Evolutionary conservation across 495 filamentous ascomycete genomes (phyloP), one percentile per base, ranked within the genome.

Genomic region (Talaromyces ruber): DNA sequence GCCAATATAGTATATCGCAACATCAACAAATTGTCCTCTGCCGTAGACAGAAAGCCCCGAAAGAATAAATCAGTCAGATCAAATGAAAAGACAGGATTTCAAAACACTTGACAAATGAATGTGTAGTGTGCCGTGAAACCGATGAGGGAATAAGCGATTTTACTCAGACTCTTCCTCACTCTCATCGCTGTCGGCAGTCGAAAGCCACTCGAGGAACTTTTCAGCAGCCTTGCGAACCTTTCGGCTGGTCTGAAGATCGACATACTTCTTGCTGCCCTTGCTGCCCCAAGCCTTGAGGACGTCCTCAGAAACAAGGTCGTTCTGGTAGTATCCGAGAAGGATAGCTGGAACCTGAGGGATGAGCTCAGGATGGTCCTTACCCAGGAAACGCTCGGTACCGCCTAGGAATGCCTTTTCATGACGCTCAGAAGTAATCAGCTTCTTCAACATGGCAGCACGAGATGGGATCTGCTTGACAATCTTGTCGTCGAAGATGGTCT

Each of bases 341-440:
- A 98, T 91, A 71, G 88, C 89, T 39, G 91, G 88, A 34, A 97
- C 81, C 75, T 91, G 83, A 32, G 85, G 74, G 60, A 90, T 82
- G 68, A 96, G 84, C 53, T 92, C 85, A 1, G 91, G 86, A 68
- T 88, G 84, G 34, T 95, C 88, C 67, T 88, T 88, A 73, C 90
- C 85, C 57, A 98, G 82, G 65, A 97, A 93, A 63, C 93, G 92
- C 76, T 98, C 94, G 34, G 89, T 92, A 62, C 94, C 94, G 68
- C 95, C 95, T n/a, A 98, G 86, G 74, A 98, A 87, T 58, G 94
- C 93, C 83, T 94, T 97, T 79, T 98, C 86, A 73, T 98, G 93
- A 60, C 88, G 86, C 68, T 98, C 94, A 26, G 90, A 90, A 24
- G 86, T 88, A 68, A 95, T 84, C 80, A 97, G 83, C 88, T 92